Conservation (phyloP, 306 rosid species). For the Acacia melanoxylon region DNA sequence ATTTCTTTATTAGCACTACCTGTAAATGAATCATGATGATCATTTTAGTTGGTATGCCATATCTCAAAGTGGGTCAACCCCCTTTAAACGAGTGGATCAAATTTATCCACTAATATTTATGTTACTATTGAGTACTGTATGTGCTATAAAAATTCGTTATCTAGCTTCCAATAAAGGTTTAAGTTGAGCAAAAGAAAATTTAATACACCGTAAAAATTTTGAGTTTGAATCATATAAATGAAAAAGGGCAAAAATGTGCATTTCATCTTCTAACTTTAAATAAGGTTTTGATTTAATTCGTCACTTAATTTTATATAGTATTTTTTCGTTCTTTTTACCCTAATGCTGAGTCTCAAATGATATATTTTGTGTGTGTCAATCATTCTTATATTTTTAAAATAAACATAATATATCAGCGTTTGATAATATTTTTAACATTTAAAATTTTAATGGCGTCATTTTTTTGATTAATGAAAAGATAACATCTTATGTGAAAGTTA, state of each 20-base stretch:
- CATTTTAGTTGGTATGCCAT: slow-evolving; percentile 22
- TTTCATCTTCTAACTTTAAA: too few relatives aligned
- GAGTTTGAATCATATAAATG: neutral
- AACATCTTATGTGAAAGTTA: too few relatives aligned
- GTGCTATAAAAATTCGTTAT: neutral
- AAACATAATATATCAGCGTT: too few relatives aligned
- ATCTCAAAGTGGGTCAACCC: slow-evolving; percentile 19
- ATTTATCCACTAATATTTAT: neutral
- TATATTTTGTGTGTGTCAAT: too few relatives aligned
- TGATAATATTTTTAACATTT: too few relatives aligned
- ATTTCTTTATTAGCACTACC: neutral
- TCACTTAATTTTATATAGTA: too few relatives aligned
- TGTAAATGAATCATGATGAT: neutral
- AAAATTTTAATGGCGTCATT: too few relatives aligned
- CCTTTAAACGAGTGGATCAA: slow-evolving; percentile 4
- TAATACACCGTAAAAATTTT: neutral
- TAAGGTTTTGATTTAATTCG: too few relatives aligned
- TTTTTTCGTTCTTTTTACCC: too few relatives aligned
- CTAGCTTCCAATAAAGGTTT: neutral
- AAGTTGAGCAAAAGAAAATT: neutral
- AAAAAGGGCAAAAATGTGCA: neutral
- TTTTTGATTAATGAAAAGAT: too few relatives aligned
- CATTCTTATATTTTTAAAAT: too few relatives aligned
- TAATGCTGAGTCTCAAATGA: too few relatives aligned
- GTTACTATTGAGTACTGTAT: neutral